A percentile compares a stretch with the other conserved stretches of the same genome.
phyloP scores from a whole-genome alignment of 306 rosid species.

The Dryas drummondii region DNA sequence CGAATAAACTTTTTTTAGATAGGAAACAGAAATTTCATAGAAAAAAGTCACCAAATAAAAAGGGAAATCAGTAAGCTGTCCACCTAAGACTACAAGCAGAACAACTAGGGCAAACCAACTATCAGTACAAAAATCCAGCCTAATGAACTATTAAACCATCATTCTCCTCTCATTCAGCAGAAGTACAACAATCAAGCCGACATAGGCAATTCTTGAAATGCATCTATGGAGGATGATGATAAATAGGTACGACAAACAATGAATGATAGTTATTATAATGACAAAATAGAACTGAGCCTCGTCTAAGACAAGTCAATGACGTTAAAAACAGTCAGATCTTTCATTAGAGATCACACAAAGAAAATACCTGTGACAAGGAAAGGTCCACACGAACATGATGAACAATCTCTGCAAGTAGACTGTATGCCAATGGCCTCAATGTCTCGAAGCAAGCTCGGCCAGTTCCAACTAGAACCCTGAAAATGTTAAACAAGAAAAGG shows the following conservation, averaged over 20 bases:
- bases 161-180: not conserved
- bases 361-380: slow-evolving; percentile 74
- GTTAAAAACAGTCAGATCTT: not conserved
- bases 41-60: not conserved
- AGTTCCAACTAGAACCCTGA: slow-evolving; percentile 91
- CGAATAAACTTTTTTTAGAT: not conserved
- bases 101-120: not conserved
- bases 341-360: slow-evolving; percentile 9
- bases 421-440: slow-evolving; percentile 92
- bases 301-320: slow-evolving; percentile 17
- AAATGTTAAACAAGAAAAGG: slow-evolving; percentile 21
- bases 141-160: not conserved
- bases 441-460: slow-evolving; percentile 99
- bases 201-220: not conserved
- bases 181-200: not conserved
- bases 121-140: not conserved
- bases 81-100: not conserved
- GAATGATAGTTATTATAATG: not conserved
- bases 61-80: not conserved
- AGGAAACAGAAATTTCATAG: not conserved
- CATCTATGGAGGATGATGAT: not conserved
- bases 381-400: slow-evolving; percentile 97
- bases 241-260: not conserved
- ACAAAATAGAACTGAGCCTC: slow-evolving; percentile 16
- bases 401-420: slow-evolving; percentile 96